A percentile compares a stretch with the other conserved stretches of the same genome.
phyloP scores from a whole-genome alignment of 202 grass and related monocot genomes.

The Zoysia matrella region DNA sequence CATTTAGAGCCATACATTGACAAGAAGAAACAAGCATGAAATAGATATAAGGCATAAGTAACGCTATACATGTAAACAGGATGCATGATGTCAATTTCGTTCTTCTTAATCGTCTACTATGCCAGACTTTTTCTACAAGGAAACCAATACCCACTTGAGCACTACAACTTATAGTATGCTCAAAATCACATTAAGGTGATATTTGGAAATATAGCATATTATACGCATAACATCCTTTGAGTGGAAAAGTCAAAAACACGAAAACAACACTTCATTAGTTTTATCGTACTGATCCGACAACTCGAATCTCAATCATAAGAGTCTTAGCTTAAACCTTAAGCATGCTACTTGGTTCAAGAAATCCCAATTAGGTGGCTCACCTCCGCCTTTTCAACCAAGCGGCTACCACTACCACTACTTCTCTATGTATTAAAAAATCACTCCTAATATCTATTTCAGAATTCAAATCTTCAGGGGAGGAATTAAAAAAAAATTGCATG shows the following conservation, averaged over 20 bases:
- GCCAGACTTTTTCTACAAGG: constrained; percentile 15
- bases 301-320: constrained; percentile 12
- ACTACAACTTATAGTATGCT: constrained; percentile 3
- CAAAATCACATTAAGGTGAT: neutral
- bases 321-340: too few species aligned
- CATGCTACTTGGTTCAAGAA: constrained; percentile 12
- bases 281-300: constrained; percentile 1
- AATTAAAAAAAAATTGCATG: neutral
- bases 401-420: neutral
- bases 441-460: neutral
- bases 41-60: too few species aligned
- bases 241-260: neutral
- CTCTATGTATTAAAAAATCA: neutral
- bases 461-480: neutral
- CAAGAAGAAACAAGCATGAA: too few species aligned
- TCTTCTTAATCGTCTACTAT: constrained; percentile 31
- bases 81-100: too few species aligned
- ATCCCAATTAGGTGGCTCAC: neutral
- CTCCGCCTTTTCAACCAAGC: neutral
- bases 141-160: constrained; percentile 37
- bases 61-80: too few species aligned
- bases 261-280: neutral
- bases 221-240: too few species aligned
- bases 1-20: too few species aligned
- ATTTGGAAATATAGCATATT: too few species aligned